These are phyloP conservation scores for Colletotrichum eleusines DNA, from an alignment of 2,329 filamentous ascomycete genomes.

Conservation along the genomic window DNA sequence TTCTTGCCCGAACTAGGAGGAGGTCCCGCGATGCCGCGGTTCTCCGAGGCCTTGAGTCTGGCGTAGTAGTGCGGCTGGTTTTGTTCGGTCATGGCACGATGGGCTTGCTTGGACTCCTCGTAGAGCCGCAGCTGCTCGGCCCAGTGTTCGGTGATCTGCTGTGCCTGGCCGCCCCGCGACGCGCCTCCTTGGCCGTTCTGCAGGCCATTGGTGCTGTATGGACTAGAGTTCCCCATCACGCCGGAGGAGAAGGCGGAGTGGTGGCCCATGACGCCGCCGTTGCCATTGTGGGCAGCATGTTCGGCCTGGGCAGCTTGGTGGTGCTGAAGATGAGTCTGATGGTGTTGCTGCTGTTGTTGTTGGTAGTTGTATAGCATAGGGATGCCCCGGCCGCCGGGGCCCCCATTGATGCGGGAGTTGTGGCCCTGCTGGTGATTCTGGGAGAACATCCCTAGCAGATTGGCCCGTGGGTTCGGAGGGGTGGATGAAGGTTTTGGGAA, in stretches of 20 bases:
- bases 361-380: constrained; percentile 79
- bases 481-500: constrained; percentile 44
- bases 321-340: constrained; percentile 74
- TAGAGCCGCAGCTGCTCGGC: constrained; percentile 85
- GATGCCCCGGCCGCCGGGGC: constrained; percentile 69
- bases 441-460: constrained; percentile 74
- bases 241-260: constrained; percentile 74
- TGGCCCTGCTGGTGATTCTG: constrained; percentile 79
- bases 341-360: constrained; percentile 70
- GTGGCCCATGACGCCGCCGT: constrained; percentile 66
- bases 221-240: constrained; percentile 73
- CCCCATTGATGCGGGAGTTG: constrained; percentile 81
- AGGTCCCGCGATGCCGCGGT: constrained; percentile 73
- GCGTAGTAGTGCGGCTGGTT: constrained; percentile 79
- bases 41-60: constrained; percentile 76
- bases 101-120: constrained; percentile 80
- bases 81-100: constrained; percentile 77
- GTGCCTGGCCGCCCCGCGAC: constrained; percentile 63
- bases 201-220: constrained; percentile 66
- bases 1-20: constrained; percentile 62
- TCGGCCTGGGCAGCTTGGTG: constrained; percentile 71
- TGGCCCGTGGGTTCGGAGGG: constrained; percentile 45
- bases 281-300: constrained; percentile 65
- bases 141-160: constrained; percentile 79
- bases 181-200: constrained; percentile 68